A percentile compares a stretch with the other conserved stretches of the same genome.
Evolutionary conservation across 306 rosid genomes (phyloP).

Genomic region (Albizia julibrissin): DNA sequence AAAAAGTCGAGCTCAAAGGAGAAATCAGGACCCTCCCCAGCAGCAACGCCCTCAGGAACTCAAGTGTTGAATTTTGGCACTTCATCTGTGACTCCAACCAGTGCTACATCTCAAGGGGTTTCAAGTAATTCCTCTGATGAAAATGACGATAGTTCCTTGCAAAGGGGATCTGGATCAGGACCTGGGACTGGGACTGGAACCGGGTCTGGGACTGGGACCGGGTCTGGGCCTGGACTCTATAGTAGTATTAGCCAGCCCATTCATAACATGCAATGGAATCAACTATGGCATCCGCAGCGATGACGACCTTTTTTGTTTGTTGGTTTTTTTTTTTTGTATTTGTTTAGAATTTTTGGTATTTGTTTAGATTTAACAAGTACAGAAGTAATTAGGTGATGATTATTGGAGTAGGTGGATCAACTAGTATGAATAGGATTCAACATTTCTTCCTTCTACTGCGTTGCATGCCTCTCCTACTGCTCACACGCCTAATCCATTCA

Average conservation of each 20-base stretch:
- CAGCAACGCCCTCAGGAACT: conserved; percentile 23
- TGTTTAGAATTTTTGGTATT: conserved; percentile 4
- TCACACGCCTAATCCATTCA: neutral
- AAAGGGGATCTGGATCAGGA: neutral
- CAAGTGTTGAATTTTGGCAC: conserved; percentile 65
- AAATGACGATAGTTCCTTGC: conserved; percentile 17
- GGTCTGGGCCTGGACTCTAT: conserved; percentile 28
- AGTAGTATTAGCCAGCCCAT: conserved; percentile 50
- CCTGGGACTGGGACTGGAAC: neutral
- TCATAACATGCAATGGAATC: conserved; percentile 51
- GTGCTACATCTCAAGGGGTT: conserved; percentile 63
- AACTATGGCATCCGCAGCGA: conserved; percentile 71
- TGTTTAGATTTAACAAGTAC: conserved; percentile 26
- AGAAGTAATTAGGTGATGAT: conserved; percentile 26
- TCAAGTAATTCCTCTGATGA: conserved; percentile 73
- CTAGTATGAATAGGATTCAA: too few relatives aligned
- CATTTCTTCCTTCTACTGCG: too few relatives aligned
- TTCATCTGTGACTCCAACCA: conserved; percentile 47
- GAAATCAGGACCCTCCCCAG: conserved; percentile 54
- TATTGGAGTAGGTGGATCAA: conserved; percentile 8
- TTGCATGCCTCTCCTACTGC: too few relatives aligned
- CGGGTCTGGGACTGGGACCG: neutral
- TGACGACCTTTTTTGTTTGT: neutral
- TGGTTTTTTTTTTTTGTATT: neutral
- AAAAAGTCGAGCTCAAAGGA: conserved; percentile 51